A percentile compares a stretch with the other conserved stretches of the same genome.
Conservation (phyloP, 2,329 filamentous ascomycete genomes). For the Verticillium dahliae region DNA sequence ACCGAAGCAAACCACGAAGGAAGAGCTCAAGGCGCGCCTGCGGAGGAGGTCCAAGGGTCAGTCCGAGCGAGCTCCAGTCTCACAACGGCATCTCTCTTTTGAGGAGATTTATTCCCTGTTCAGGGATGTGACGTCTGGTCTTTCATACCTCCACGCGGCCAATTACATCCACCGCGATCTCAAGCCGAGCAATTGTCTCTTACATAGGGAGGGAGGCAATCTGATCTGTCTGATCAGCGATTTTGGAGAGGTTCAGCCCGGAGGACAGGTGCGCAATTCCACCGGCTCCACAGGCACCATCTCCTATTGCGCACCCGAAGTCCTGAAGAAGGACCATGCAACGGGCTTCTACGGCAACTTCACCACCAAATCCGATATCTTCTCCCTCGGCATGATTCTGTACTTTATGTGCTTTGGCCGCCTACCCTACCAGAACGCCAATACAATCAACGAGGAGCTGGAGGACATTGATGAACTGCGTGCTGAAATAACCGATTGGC, state of each 20-base stretch:
- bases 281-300: constrained; percentile 94
- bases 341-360: constrained; percentile 82
- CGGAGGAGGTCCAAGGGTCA: constrained; percentile 76
- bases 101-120: constrained; percentile 98
- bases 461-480: constrained; percentile 84
- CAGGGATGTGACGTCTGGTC: constrained; percentile 85
- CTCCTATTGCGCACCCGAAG: constrained; percentile 95
- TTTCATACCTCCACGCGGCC: constrained; percentile 82
- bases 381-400: constrained; percentile 95
- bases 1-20: constrained; percentile 61
- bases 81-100: constrained; percentile 50
- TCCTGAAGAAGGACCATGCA: constrained; percentile 58
- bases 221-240: constrained; percentile 87
- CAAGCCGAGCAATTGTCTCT: constrained; percentile 90
- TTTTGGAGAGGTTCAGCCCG: constrained; percentile 91
- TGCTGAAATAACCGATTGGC: constrained; percentile 80
- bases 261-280: constrained; percentile 74
- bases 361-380: constrained; percentile 96
- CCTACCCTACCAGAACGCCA: constrained; percentile 78
- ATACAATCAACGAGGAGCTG: constrained; percentile 80
- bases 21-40: constrained; percentile 83
- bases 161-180: constrained; percentile 95
- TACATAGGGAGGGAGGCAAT: constrained; percentile 68
- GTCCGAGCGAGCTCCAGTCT: constrained; percentile 45
- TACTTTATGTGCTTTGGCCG: constrained; percentile 96